Percentiles rank a stretch among this genome's conserved stretches.
Conservation (phyloP, 805 yeast species). For the Ogataea pini region DNA sequence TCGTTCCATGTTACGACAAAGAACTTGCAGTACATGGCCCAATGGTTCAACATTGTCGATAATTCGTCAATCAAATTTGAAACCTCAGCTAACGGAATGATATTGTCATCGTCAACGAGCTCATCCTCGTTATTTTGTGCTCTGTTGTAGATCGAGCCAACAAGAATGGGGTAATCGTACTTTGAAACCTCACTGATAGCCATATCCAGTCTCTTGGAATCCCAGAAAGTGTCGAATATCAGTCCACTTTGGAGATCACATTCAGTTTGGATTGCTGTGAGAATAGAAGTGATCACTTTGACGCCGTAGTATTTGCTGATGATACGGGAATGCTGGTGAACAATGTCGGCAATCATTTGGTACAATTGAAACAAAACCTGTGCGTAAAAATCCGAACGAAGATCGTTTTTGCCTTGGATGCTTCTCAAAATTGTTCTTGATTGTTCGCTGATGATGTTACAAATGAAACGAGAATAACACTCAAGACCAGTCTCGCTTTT, state of each 20-base stretch:
- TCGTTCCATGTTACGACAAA: slow-evolving; percentile 68
- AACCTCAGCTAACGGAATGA: slow-evolving; percentile 57
- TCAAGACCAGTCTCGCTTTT: slow-evolving; percentile 69
- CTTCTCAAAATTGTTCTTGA: slow-evolving; percentile 64
- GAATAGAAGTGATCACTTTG: slow-evolving; percentile 60
- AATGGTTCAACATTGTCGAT: slow-evolving; percentile 75
- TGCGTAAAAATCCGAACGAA: slow-evolving; percentile 55
- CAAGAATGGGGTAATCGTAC: slow-evolving; percentile 54
- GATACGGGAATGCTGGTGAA: slow-evolving; percentile 82
- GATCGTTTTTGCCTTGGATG: slow-evolving; percentile 37
- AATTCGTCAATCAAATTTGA: slow-evolving; percentile 71
- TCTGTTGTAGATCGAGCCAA: slow-evolving; percentile 34
- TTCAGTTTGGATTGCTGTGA: slow-evolving; percentile 77
- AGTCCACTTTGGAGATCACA: slow-evolving; percentile 92
- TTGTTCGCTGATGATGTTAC: slow-evolving; percentile 79
- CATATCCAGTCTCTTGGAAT: slow-evolving; percentile 60
- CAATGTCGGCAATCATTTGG: slow-evolving; percentile 80
- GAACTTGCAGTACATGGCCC: slow-evolving; percentile 80
- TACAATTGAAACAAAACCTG: slow-evolving; percentile 66
- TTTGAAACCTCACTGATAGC: slow-evolving; percentile 53
- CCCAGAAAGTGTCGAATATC: slow-evolving; percentile 83
- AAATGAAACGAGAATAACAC: slow-evolving; percentile 82
- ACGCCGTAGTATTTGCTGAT: slow-evolving; percentile 74
- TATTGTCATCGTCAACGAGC: slow-evolving; percentile 18
- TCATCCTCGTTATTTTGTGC: slow-evolving; percentile 32